A percentile compares a stretch with the other conserved stretches of the same genome.
Evolutionary conservation across 177 flowering plant genomes (phyloP).

Genomic region (Telopea speciosissima): DNA sequence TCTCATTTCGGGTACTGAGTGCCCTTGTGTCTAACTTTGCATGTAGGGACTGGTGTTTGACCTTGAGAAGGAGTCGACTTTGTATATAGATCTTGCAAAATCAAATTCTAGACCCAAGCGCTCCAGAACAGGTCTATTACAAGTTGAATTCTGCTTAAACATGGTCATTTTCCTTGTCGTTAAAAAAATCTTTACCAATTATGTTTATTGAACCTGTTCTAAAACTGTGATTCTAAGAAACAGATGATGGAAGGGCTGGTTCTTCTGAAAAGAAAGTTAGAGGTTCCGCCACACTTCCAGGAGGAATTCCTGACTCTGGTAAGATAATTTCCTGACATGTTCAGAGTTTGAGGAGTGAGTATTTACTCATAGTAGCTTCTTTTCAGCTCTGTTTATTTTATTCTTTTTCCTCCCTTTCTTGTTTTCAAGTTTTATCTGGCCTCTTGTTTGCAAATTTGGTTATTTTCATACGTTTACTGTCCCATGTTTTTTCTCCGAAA

Average conservation of each 20-base stretch:
- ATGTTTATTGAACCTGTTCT: background rate
- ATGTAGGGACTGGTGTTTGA: conserved; percentile 87
- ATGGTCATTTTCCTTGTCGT: background rate
- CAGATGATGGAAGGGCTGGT: conserved; percentile 58
- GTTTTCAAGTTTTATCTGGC: background rate
- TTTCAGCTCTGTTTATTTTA: background rate
- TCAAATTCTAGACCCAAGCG: conserved; percentile 90
- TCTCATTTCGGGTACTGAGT: background rate
- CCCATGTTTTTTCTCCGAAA: background rate
- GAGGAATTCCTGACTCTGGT: conserved; percentile 58
- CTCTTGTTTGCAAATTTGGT: no score
- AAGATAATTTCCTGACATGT: conserved; percentile 17
- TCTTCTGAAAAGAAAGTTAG: conserved; percentile 56
- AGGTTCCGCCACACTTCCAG: conserved; percentile 36
- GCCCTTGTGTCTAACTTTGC: conserved; percentile 5
- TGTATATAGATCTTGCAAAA: conserved; percentile 82
- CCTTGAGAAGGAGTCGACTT: conserved; percentile 73
- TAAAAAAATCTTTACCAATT: no score
- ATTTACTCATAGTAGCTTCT: background rate
- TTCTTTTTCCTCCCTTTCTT: background rate
- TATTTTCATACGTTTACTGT: no score
- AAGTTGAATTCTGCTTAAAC: background rate
- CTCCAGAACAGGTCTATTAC: conserved; percentile 55
- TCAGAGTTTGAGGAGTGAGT: background rate
- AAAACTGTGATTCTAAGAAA: conserved; percentile 2